A percentile compares a stretch with the other conserved stretches of the same genome.
Evolutionary conservation across 495 filamentous ascomycete species (phyloP).

Genomic region (Annulohypoxylon maeteangense): DNA sequence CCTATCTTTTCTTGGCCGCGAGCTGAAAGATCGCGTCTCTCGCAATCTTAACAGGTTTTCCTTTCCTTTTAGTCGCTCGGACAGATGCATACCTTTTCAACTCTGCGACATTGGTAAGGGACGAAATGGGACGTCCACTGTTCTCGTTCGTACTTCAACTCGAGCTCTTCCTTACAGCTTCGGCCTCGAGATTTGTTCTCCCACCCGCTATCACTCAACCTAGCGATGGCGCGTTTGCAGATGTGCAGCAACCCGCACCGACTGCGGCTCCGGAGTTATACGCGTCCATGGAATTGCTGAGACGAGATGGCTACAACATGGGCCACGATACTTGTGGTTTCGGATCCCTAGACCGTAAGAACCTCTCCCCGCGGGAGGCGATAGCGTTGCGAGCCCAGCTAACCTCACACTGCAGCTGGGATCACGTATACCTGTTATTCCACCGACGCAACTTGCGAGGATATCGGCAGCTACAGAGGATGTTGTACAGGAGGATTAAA

Average conservation of each 20-base stretch:
- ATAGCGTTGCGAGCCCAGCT: not conserved
- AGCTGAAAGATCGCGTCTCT: constrained; percentile 11
- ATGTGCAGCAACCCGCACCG: constrained; percentile 9
- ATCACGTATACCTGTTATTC: constrained; percentile 36
- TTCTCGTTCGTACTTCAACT: constrained; percentile 17
- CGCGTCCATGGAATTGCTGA: constrained; percentile 25
- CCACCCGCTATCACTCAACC: constrained; percentile 22
- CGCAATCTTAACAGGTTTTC: constrained; percentile 8
- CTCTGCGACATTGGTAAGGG: not conserved
- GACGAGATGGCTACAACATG: constrained; percentile 28
- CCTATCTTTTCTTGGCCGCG: constrained; percentile 17
- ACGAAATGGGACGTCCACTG: constrained; percentile 20
- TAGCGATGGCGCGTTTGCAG: constrained; percentile 25
- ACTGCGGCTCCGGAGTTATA: constrained; percentile 30
- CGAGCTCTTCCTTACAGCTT: constrained; percentile 9
- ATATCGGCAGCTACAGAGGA: constrained; percentile 31
- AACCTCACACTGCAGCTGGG: constrained; percentile 15
- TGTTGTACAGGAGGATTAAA: constrained; percentile 33
- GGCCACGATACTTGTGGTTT: constrained; percentile 40
- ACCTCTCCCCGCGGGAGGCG: not conserved
- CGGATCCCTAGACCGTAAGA: constrained; percentile 27
- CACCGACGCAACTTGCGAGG: constrained; percentile 24
- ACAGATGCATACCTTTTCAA: not conserved
- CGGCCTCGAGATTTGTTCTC: constrained; percentile 25
- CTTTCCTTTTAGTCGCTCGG: not conserved